Percentiles rank a stretch among this genome's conserved stretches.
Conservation (phyloP, 1,284 basidiomycete genomes). For the Irpex sp. region DNA sequence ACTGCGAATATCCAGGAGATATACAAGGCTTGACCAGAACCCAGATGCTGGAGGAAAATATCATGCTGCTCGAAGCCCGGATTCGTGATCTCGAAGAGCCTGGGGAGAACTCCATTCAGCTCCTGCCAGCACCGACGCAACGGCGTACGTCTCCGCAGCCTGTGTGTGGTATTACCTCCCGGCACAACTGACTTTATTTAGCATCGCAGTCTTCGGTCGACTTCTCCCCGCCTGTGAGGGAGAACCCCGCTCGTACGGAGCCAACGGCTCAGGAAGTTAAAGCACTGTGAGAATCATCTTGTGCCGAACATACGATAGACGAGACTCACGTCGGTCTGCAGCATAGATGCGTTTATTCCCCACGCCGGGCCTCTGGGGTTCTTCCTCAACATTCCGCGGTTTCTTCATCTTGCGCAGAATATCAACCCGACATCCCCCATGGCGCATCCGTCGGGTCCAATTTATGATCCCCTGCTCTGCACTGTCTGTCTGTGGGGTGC, state of each 20-base stretch:
- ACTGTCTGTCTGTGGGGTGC: slow-evolving; percentile 49
- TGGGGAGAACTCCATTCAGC: slow-evolving; percentile 8
- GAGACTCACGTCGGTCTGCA: not conserved
- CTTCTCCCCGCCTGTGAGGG: not conserved
- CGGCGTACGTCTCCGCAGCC: too few species aligned
- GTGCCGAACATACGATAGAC: not conserved
- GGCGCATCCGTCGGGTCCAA: slow-evolving; percentile 16
- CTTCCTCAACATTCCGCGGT: slow-evolving; percentile 42
- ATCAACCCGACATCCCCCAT: not conserved
- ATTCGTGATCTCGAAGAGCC: slow-evolving; percentile 27
- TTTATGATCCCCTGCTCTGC: slow-evolving; percentile 44
- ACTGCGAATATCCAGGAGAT: slow-evolving; percentile 27
- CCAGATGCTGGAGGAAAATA: slow-evolving; percentile 29
- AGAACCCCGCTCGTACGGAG: not conserved
- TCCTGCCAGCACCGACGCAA: too few species aligned
- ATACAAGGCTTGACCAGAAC: slow-evolving; percentile 23
- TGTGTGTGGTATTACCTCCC: too few species aligned
- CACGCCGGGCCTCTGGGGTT: slow-evolving; percentile 23
- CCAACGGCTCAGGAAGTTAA: not conserved
- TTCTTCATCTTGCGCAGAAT: slow-evolving; percentile 15
- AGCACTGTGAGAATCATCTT: slow-evolving; percentile 1
- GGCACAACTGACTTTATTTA: too few species aligned
- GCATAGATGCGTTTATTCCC: slow-evolving; percentile 21
- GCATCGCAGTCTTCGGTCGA: too few species aligned
- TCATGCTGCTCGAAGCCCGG: slow-evolving; percentile 25